A percentile compares a stretch with the other conserved stretches of the same genome.
Evolutionary conservation across 2,329 filamentous ascomycete species (phyloP).

Genomic region (Magnaporthales sp.): DNA sequence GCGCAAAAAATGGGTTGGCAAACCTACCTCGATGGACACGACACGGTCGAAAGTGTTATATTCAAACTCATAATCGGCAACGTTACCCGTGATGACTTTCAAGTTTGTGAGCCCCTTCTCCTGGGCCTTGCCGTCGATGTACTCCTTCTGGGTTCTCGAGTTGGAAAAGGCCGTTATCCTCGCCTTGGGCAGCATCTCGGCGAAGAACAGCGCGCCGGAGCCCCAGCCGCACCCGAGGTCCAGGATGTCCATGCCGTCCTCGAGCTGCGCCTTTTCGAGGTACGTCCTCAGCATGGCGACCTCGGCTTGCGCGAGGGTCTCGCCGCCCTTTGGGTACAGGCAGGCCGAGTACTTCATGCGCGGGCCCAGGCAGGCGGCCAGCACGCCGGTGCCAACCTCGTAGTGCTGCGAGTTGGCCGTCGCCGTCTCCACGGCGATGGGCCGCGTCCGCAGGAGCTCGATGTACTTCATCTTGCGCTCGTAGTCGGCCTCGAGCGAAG

Average conservation of each 20-base stretch:
- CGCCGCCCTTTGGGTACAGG: constrained; percentile 52
- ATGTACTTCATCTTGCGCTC: constrained; percentile 57
- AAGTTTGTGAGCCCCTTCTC: constrained; percentile 51
- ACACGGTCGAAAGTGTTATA: constrained; percentile 52
- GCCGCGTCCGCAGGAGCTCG: constrained; percentile 44
- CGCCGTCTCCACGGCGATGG: constrained; percentile 60
- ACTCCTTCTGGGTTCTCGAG: constrained; percentile 57
- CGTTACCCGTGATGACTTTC: constrained; percentile 56
- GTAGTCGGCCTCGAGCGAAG: constrained; percentile 42
- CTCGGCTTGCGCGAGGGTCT: constrained; percentile 59
- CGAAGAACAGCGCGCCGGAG: constrained; percentile 55
- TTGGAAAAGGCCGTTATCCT: constrained; percentile 61
- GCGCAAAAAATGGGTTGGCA: background rate
- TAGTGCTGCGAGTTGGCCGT: constrained; percentile 64
- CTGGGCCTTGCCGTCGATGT: constrained; percentile 52
- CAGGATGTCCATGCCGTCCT: constrained; percentile 51
- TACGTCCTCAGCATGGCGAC: constrained; percentile 57
- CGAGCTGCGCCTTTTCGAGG: constrained; percentile 48
- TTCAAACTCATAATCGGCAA: constrained; percentile 57
- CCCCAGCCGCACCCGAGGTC: constrained; percentile 66
- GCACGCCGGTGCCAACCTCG: constrained; percentile 59
- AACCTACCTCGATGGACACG: constrained; percentile 49
- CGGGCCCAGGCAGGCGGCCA: constrained; percentile 52
- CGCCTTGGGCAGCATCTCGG: constrained; percentile 53
- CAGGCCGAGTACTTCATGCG: constrained; percentile 67